Evolutionary conservation across 352 stramenopile species (phyloP).

Genomic region (Globisporangium carolinianum): DNA sequence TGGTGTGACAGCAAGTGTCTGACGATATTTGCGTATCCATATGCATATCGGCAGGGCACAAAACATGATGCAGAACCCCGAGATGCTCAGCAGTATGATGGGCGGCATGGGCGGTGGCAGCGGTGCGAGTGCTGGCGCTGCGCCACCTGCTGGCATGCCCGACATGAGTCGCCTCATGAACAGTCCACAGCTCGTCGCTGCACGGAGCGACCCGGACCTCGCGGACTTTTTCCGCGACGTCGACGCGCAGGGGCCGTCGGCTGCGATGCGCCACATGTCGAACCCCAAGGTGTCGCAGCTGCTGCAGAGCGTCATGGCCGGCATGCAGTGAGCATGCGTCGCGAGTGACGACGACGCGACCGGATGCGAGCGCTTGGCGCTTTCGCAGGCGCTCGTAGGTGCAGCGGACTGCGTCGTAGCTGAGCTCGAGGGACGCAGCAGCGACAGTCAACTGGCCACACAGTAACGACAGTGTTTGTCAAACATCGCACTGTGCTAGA

Average conservation of each 20-base stretch:
- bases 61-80: slow-evolving; percentile 88
- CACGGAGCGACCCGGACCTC: slow-evolving; percentile 65
- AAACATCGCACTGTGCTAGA: no score
- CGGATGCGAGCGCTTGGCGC: no score
- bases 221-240: slow-evolving; percentile 80
- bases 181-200: slow-evolving; percentile 63
- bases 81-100: slow-evolving; percentile 77
- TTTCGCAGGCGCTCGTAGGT: not conserved
- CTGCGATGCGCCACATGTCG: slow-evolving; percentile 83
- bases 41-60: slow-evolving; percentile 37
- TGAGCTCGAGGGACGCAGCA: no score
- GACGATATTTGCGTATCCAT: not conserved
- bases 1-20: not conserved
- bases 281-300: slow-evolving; percentile 82
- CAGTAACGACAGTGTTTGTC: no score
- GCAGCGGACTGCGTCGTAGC: not conserved
- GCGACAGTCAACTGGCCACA: no score
- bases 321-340: slow-evolving; percentile 31
- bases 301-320: slow-evolving; percentile 63
- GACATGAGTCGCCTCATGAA: slow-evolving; percentile 69
- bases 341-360: no score
- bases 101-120: slow-evolving; percentile 38
- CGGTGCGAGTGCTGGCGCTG: slow-evolving; percentile 13
- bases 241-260: slow-evolving; percentile 63
- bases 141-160: slow-evolving; percentile 40